These are phyloP conservation scores for Sorghum bicolor DNA, from an alignment of 176 grass and related monocot genomes.

Conservation along the genomic window Sorghum_bicolor_NCBIv3 NC_012872.2:5324001-5324500, in stretches of 20 bases:
- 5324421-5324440: constrained; percentile 36
- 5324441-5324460: constrained; percentile 22
- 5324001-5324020: too few relatives aligned
- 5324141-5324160: too few relatives aligned
- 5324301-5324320: background rate
- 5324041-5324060: too few relatives aligned
- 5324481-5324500: constrained; percentile 91
- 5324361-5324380: too few relatives aligned
- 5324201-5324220: background rate
- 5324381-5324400: constrained; percentile 4
- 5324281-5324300: background rate
- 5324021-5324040: too few relatives aligned
- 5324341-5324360: background rate
- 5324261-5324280: background rate
- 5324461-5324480: constrained; percentile 58
- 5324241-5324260: constrained; percentile 12
- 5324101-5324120: too few relatives aligned
- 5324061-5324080: too few relatives aligned
- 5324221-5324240: background rate
- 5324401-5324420: constrained; percentile 35
- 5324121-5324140: too few relatives aligned
- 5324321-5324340: background rate
- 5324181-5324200: constrained; percentile 12
- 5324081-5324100: too few relatives aligned
- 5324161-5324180: too few relatives aligned